Conservation (phyloP, 768 basidiomycete species). For the Tulasnella sp. region DNA sequence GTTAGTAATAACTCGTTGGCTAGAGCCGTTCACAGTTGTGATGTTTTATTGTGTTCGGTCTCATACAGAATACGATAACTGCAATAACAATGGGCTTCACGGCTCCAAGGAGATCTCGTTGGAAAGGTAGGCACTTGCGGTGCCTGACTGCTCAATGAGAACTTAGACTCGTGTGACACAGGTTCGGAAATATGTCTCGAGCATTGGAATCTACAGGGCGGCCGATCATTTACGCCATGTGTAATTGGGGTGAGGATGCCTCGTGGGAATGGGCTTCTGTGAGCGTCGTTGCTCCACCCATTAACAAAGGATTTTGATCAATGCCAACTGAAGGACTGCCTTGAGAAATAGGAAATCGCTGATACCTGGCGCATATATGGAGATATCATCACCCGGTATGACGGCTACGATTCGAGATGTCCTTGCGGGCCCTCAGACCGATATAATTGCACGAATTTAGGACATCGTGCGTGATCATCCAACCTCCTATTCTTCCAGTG, state of each 20-base stretch:
- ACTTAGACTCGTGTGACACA: no score
- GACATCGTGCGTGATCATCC: constrained; percentile 24
- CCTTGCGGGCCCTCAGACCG: constrained; percentile 27
- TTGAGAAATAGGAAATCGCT: constrained; percentile 33
- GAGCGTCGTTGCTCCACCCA: no score
- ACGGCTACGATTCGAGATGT: constrained; percentile 28
- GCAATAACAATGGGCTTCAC: constrained; percentile 33
- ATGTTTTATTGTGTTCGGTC: neutral
- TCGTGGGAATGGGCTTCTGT: constrained; percentile 38
- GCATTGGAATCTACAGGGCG: constrained; percentile 35
- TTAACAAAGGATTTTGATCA: constrained; percentile 9
- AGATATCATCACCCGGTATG: constrained; percentile 36
- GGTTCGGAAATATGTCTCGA: constrained; percentile 31
- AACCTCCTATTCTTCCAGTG: neutral
- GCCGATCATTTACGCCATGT: constrained; percentile 40
- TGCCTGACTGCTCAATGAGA: neutral
- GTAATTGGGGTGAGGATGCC: constrained; percentile 39
- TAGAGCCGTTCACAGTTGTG: neutral
- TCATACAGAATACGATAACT: constrained; percentile 37
- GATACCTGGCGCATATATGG: constrained; percentile 39
- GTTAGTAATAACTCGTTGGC: constrained; percentile 27
- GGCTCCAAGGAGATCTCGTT: constrained; percentile 37
- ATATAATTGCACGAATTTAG: constrained; percentile 29
- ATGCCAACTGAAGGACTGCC: no score
- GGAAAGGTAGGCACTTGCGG: constrained; percentile 28